phyloP scores from a whole-genome alignment of 345 rosid genomes.

The Eucalyptus sp. region DNA sequence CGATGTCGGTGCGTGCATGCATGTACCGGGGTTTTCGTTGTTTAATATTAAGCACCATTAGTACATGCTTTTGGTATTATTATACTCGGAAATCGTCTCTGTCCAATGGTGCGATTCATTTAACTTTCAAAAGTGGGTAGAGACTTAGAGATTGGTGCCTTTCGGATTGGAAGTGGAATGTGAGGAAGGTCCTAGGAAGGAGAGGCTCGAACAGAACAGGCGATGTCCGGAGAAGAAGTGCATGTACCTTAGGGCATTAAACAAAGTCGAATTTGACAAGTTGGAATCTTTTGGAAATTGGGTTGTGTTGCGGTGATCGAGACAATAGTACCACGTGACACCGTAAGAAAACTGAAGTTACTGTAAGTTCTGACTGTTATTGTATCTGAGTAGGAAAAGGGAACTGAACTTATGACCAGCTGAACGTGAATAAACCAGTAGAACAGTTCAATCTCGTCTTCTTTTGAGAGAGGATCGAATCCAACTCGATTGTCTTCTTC shows the following conservation, averaged over 20 bases:
- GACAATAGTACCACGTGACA: neutral
- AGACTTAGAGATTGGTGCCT: neutral
- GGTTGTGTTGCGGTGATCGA: accelerated
- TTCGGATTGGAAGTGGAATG: neutral
- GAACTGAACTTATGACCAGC: neutral
- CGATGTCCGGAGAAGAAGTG: neutral
- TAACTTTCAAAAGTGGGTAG: neutral
- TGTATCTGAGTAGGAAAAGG: neutral
- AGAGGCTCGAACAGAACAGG: neutral
- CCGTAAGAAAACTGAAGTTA: neutral
- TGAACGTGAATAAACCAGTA: neutral
- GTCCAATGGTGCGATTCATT: neutral
- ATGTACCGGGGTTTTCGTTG: neutral
- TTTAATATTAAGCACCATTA: neutral
- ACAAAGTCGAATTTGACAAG: neutral
- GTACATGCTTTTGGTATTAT: neutral
- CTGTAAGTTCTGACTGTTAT: neutral
- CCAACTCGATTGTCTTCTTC: neutral
- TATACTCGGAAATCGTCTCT: neutral
- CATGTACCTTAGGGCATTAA: neutral
- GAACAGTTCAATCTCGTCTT: neutral
- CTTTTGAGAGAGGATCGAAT: neutral
- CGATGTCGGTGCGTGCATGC: neutral
- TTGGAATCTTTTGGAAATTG: neutral
- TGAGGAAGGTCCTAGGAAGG: neutral